Percentiles rank a stretch among this genome's conserved stretches.
Conservation (phyloP, 1,284 basidiomycete species). For the Boletus smithii region DNA sequence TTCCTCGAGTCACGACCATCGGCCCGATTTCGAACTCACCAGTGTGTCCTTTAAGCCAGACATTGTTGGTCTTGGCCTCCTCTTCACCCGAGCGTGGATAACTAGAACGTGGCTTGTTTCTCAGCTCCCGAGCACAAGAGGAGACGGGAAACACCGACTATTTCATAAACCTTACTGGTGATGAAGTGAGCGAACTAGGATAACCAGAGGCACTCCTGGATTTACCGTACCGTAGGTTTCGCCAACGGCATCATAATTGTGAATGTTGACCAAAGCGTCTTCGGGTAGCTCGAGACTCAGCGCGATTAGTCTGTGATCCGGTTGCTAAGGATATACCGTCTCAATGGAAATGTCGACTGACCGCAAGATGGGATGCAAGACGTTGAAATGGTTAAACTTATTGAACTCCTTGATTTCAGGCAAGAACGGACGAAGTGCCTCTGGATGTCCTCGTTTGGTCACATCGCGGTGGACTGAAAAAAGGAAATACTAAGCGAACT, state of each 20-base stretch:
- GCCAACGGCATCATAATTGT: conserved; percentile 43
- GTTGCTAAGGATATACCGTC: not conserved
- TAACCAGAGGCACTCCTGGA: too few species aligned
- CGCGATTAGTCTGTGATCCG: conserved; percentile 45
- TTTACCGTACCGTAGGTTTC: conserved; percentile 45
- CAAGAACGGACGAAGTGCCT: conserved; percentile 50
- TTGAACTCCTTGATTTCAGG: conserved; percentile 56
- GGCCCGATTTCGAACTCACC: conserved; percentile 34
- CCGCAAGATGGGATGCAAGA: conserved; percentile 51
- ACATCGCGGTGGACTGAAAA: too few species aligned
- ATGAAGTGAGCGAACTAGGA: conserved; percentile 9
- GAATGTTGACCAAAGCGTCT: conserved; percentile 50
- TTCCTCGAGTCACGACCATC: not conserved
- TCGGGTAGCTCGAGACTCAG: conserved; percentile 59
- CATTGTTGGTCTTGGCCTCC: conserved; percentile 50
- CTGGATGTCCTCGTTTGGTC: conserved; percentile 44
- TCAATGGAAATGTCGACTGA: conserved; percentile 15
- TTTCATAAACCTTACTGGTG: conserved; percentile 46
- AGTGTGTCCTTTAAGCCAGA: conserved; percentile 63
- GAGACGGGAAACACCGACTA: conserved; percentile 32
- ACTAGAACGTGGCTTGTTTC: conserved; percentile 20
- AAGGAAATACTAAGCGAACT: too few species aligned
- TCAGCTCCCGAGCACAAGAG: not conserved
- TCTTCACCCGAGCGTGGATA: conserved; percentile 50
- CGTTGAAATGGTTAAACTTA: conserved; percentile 48